Evolutionary conservation across 495 filamentous ascomycete genomes (phyloP).

Genomic region (Hypoxylon crocopeplum): DNA sequence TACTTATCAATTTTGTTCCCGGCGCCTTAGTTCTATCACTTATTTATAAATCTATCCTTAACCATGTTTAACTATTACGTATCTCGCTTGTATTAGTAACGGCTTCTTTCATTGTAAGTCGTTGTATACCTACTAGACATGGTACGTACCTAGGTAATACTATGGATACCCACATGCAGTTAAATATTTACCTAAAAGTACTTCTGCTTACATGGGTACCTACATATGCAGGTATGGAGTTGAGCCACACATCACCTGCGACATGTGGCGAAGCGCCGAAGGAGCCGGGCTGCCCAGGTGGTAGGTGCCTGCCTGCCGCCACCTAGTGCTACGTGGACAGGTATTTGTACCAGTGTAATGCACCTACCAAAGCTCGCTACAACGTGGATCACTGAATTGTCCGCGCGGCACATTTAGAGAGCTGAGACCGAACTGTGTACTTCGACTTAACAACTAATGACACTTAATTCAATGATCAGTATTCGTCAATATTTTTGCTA

Average conservation of each 20-base stretch:
- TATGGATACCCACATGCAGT: too few species aligned
- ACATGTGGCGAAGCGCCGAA: conserved; percentile 8
- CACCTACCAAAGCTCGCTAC: too few species aligned
- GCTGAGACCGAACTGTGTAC: conserved; percentile 22
- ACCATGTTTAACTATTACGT: too few species aligned
- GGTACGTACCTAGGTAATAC: background rate
- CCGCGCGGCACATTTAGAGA: conserved; percentile 31
- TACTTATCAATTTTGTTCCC: too few species aligned
- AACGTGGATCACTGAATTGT: conserved; percentile 15
- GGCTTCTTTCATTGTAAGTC: too few species aligned
- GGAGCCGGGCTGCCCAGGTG: background rate
- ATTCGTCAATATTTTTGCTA: background rate
- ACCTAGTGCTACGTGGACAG: too few species aligned
- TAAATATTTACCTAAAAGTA: background rate
- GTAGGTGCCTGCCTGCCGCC: background rate
- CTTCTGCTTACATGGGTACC: background rate
- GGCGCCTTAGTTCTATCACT: too few species aligned
- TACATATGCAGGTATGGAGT: background rate
- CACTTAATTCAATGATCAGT: conserved; percentile 22
- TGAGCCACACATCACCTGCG: background rate
- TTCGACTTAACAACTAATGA: conserved; percentile 8
- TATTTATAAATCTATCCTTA: too few species aligned
- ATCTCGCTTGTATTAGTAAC: too few species aligned
- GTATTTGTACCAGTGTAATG: too few species aligned
- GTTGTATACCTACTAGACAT: too few species aligned